These are phyloP conservation scores for Ogataea trehaloabstinens DNA, from an alignment of 805 yeast genomes.

Conservation along the genomic window DNA sequence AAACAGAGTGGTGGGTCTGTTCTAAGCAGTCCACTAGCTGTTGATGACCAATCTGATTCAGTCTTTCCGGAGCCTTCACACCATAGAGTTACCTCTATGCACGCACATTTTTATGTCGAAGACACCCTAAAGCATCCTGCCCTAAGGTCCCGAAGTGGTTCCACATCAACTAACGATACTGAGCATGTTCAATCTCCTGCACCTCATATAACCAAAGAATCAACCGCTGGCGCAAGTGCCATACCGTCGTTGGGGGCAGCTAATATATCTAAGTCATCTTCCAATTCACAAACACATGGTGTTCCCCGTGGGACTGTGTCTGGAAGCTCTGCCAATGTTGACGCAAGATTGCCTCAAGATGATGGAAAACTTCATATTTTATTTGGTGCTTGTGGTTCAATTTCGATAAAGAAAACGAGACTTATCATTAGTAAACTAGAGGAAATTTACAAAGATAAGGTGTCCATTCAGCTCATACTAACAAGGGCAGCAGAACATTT, in stretches of 20 bases:
- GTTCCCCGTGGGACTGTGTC: neutral
- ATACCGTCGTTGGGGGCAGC: conserved; percentile 2
- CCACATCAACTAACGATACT: conserved; percentile 29
- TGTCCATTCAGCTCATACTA: conserved; percentile 52
- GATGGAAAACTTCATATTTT: conserved; percentile 57
- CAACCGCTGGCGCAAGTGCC: conserved; percentile 1
- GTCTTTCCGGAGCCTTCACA: conserved; percentile 28
- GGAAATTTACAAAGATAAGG: conserved; percentile 52
- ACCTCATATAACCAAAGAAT: conserved; percentile 8
- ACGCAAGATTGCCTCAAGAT: conserved; percentile 43
- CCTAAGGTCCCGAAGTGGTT: conserved; percentile 34
- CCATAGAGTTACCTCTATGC: conserved; percentile 61
- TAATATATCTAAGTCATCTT: conserved; percentile 4
- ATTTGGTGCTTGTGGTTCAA: conserved; percentile 59
- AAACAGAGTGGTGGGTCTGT: conserved; percentile 2
- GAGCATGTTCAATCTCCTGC: conserved; percentile 12
- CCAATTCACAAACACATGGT: neutral
- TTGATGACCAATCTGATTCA: neutral
- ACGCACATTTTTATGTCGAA: conserved; percentile 75
- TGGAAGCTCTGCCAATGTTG: conserved; percentile 18
- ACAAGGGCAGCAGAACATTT: conserved; percentile 55
- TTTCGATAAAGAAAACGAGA: conserved; percentile 50
- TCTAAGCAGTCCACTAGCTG: conserved; percentile 5
- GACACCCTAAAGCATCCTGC: conserved; percentile 57
- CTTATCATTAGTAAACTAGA: conserved; percentile 50